Base-by-base conservation (phyloP, 1,284 basidiomycete genomes). In the Cystobasidium slooffiae region DNA sequence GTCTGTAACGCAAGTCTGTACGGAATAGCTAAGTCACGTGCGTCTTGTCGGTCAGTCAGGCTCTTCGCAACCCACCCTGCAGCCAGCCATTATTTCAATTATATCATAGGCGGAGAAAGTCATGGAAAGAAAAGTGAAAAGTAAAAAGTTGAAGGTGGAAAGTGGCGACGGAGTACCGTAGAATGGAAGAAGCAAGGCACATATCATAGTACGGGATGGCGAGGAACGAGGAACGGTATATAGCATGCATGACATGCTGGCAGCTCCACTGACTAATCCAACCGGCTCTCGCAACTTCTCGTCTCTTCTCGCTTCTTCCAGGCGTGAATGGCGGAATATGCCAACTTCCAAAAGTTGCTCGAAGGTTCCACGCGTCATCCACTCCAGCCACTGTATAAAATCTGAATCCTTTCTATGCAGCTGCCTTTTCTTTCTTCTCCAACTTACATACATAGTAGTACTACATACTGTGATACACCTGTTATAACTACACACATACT, bases 291-390 rank as follows among this genome's bases (percentile, higher is more conserved):
- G 66, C 10, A 68, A 8, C 18, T 68, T 47, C 66, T 68, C 31
- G 66, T 22, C 20, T 22, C 20, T 46, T 22, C 52, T 56, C 46
- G 58, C 47, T 18, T 5, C 37, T 58, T 31, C 66, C 39, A 43
- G 16, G 24, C n/a, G 9, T 22, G 46, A 41, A 46, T 6, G 22
- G 62, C 14, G 47, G 10, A 18, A 43, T 3, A 18, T 18, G 52
- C 20, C 22, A 8, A n/a, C 46, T 52, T 68, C 37, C 55, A 12
- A 69, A 61, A 69, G 58, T 69, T 69, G 68, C 68, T 69, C 55
- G 68, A 58, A 69, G n/a, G 58, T 58, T 61, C 68, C 55, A 69
- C 68, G 68, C 56, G 68, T 51, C 55, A 61, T 61, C 68, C n/a
- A 31, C 49, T 43, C 22, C 24, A 44, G 22, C 43, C 68, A 24